Base-by-base conservation (phyloP, 805 yeast genomes). In the Spathaspora hagerdaliae region DNA sequence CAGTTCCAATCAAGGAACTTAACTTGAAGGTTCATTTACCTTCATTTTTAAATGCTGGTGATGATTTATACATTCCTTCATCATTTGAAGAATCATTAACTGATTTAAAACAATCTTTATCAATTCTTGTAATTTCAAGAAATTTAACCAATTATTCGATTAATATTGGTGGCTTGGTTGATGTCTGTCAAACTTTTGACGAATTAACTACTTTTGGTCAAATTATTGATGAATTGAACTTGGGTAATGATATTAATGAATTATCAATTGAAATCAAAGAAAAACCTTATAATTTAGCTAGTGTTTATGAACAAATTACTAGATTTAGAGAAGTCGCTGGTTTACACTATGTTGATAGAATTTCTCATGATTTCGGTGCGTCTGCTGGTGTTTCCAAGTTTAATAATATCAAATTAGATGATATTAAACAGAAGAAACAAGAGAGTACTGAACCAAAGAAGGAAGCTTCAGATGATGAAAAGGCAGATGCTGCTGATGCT, bases 301-400 rank as follows among this genome's bases (percentile, higher is more conserved):
- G 75, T 29, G 82, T 86, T 27, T 69, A 80, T 49, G 78, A 76
- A 27, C 96, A 89, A 61, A 60, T 88, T 36, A 60, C 68, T 41
- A 78, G 78, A 48, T 76, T 82, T 41, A 79, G 95, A 60, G 89
- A 83, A 45, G 67, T 72, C 41, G 71, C 78, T 36, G 83, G 81
- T 3, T 67, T 83, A 51, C 76, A 75, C 45, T 65, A 68, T 38
- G 61, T 72, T 19, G 74, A 77, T 47, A 77, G 76, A 32, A 53
- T 61, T 13, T 65, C 74, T 31, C 68, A 69, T 31, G 64, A 75
- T 10, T 62, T 75, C 48, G 75, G 61, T 54, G 67, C 49, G 45
- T 60, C 58, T 43, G 61, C 75, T 11, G 92, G 90, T 39, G 67
- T 71, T 31, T 70, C 82, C 7, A 74, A 73, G 49, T 75, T 78